Conservation (phyloP, 225 moss, liverwort and hornwort genomes). For the Neckera pumila region DNA sequence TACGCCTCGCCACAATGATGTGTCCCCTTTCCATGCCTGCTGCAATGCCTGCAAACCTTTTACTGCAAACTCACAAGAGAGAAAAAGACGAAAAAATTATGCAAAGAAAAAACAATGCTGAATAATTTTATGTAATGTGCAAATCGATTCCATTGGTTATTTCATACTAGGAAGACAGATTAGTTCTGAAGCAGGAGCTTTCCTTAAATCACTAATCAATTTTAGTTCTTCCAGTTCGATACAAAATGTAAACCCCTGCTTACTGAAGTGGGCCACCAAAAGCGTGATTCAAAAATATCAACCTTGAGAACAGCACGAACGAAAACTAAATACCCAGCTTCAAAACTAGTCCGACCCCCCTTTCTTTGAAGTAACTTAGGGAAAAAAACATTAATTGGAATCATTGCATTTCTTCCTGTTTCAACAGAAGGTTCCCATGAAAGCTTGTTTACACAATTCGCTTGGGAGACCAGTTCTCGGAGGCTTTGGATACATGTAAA, state of each 20-base stretch:
- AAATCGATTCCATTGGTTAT: background rate
- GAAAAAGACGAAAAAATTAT: too few species aligned
- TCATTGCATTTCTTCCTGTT: background rate
- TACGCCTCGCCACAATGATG: background rate
- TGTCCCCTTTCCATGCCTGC: slow-evolving; percentile 7
- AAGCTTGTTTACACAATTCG: background rate
- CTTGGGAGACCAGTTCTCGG: too few species aligned
- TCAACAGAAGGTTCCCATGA: background rate
- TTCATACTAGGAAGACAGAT: background rate
- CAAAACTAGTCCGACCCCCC: background rate
- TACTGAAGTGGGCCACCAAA: background rate
- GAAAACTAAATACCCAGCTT: background rate
- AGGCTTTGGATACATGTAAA: too few species aligned
- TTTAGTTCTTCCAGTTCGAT: background rate
- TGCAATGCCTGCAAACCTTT: slow-evolving; percentile 1
- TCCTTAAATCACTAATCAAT: background rate
- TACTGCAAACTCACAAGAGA: slow-evolving; percentile 1
- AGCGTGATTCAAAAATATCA: background rate
- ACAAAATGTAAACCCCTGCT: background rate
- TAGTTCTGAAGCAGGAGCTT: background rate
- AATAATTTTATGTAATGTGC: background rate
- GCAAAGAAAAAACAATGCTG: too few species aligned
- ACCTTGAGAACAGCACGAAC: background rate
- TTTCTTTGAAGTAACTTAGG: too few species aligned
- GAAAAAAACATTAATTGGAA: background rate